Conservation (phyloP, 257 asterid species). For the Solanum verrucosum region DNA sequence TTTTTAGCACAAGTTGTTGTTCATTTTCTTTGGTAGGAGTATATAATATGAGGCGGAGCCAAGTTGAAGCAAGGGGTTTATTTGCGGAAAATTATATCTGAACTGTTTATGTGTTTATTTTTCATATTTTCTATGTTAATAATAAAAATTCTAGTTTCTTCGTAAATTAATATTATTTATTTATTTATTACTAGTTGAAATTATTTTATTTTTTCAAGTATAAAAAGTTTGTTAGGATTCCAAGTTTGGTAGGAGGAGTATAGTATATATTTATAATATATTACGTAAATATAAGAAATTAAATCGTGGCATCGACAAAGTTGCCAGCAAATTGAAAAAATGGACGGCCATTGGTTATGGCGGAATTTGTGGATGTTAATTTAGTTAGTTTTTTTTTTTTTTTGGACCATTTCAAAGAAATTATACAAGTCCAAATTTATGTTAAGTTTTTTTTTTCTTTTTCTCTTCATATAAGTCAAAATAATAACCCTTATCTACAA, state of each 20-base stretch:
- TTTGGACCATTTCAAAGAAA: not conserved
- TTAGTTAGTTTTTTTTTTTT: not conserved
- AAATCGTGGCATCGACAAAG: not conserved
- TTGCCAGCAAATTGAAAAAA: not conserved
- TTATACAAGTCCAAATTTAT: not conserved
- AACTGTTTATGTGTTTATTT: not conserved
- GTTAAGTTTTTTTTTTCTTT: not conserved
- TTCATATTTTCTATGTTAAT: no score
- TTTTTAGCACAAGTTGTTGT: not conserved
- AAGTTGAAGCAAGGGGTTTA: not conserved
- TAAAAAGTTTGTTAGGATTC: not conserved
- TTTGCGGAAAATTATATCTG: rapidly evolving
- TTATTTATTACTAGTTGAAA: not conserved
- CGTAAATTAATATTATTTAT: not conserved
- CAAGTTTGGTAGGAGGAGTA: not conserved
- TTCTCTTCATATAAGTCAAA: not conserved
- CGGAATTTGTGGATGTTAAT: not conserved
- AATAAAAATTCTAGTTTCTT: not conserved
- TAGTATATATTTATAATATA: not conserved
- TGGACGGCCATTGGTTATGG: not conserved
- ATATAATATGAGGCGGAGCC: not conserved
- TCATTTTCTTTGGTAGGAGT: not conserved
- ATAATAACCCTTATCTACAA: not conserved
- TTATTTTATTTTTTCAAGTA: not conserved
- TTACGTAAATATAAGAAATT: not conserved